A percentile compares a stretch with the other conserved stretches of the same genome.
Conservation (phyloP, 169 alveolate species). For the Eimeria acervulina region DNA sequence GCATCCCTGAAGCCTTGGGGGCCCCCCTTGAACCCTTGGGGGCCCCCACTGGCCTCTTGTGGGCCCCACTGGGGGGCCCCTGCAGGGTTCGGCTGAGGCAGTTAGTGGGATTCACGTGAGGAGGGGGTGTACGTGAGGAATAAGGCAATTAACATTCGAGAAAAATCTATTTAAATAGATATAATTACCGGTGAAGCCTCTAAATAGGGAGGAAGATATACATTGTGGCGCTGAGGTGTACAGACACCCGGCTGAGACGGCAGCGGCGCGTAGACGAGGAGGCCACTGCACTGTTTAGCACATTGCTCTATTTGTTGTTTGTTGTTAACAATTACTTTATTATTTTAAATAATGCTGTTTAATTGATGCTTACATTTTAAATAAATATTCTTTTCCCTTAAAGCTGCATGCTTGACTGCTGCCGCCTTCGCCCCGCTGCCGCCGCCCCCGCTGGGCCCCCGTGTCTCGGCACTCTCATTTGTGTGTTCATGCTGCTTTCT, state of each 20-base stretch:
- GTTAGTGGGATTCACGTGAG: too few species aligned
- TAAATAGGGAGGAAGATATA: background rate
- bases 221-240: background rate
- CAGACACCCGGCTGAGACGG: conserved; percentile 4
- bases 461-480: background rate
- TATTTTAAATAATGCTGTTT: too few species aligned
- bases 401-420: background rate
- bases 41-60: too few species aligned
- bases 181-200: background rate
- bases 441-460: background rate
- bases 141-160: too few species aligned
- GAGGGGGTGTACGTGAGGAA: too few species aligned
- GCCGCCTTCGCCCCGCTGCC: background rate
- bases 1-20: background rate
- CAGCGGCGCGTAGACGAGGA: background rate
- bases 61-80: too few species aligned
- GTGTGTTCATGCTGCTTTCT: background rate
- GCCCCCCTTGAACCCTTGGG: background rate
- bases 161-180: too few species aligned
- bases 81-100: background rate
- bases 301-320: background rate
- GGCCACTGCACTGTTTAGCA: background rate
- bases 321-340: too few species aligned
- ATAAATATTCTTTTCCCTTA: background rate
- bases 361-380: background rate